A percentile compares a stretch with the other conserved stretches of the same genome.
Evolutionary conservation across 1,284 basidiomycete species (phyloP).

Genomic region (Puccinia polysora): DNA sequence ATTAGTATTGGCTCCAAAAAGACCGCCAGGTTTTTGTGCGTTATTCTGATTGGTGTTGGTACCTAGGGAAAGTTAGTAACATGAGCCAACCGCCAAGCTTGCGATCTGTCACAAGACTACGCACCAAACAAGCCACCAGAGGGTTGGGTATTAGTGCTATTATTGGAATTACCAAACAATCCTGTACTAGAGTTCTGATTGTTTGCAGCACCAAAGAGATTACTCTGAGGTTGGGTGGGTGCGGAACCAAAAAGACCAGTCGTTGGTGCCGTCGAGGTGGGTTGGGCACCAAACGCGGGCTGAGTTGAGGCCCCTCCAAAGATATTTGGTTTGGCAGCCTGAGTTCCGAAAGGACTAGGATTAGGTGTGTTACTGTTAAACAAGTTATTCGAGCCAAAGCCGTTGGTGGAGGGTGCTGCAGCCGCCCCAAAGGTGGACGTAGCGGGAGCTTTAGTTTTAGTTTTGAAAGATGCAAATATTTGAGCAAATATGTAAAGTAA

Average conservation of each 20-base stretch:
- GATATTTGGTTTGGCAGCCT: constrained; percentile 39
- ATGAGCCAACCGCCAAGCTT: background rate
- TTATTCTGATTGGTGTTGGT: constrained; percentile 41
- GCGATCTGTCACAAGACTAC: background rate
- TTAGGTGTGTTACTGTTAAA: constrained; percentile 29
- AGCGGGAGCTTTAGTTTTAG: constrained; percentile 11
- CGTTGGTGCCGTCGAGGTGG: constrained; percentile 17
- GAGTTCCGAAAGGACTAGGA: constrained; percentile 24
- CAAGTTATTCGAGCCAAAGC: constrained; percentile 25
- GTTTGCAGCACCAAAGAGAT: constrained; percentile 37
- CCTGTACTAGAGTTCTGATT: constrained; percentile 28
- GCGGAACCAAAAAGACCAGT: constrained; percentile 15
- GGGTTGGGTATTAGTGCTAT: constrained; percentile 20
- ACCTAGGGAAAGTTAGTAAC: background rate
- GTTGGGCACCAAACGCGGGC: constrained; percentile 26
- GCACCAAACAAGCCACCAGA: constrained; percentile 32
- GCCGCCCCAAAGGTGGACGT: constrained; percentile 26
- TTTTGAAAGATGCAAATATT: background rate
- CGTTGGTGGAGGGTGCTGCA: constrained; percentile 29
- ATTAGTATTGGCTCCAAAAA: constrained; percentile 27
- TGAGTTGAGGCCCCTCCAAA: constrained; percentile 26
- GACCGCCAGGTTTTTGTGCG: constrained; percentile 36
- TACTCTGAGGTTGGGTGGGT: constrained; percentile 31
- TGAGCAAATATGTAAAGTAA: background rate
- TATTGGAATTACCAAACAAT: constrained; percentile 16